Conservation (phyloP, 306 rosid species). For the Mimosa bimucronata region DNA sequence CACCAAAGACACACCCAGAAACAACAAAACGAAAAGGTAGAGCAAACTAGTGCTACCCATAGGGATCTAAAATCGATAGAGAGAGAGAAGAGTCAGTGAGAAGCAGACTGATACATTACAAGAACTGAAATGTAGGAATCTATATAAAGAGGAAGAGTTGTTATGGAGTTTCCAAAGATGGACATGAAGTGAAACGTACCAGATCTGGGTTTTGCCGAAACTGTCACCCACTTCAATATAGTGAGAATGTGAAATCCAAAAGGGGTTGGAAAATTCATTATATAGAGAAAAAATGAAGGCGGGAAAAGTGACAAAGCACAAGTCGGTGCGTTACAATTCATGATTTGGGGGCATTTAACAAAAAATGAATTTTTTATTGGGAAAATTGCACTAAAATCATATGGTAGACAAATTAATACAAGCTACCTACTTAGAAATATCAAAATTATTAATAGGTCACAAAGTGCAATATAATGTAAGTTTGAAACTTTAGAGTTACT, state of each 20-base stretch:
- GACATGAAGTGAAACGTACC: constrained; percentile 24
- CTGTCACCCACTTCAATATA: constrained; percentile 32
- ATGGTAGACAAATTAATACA: too few species aligned
- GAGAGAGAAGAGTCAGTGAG: constrained; percentile 11
- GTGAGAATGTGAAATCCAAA: constrained; percentile 19
- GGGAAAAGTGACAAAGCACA: neutral
- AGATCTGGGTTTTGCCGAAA: constrained; percentile 14
- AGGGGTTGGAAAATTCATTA: constrained; percentile 23
- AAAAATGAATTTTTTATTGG: constrained; percentile 1
- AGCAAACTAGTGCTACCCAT: constrained; percentile 59
- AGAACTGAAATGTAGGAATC: constrained; percentile 9
- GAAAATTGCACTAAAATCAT: too few species aligned
- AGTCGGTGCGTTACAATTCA: constrained; percentile 18
- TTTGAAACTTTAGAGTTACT: too few species aligned
- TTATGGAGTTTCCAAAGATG: neutral
- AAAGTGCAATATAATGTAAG: too few species aligned
- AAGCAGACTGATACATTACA: neutral
- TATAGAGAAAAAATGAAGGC: neutral
- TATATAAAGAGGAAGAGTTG: constrained; percentile 31
- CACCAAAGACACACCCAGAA: constrained; percentile 50
- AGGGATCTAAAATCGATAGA: constrained; percentile 49
- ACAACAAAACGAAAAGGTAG: constrained; percentile 43
- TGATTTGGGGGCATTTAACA: neutral
- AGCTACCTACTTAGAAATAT: too few species aligned
- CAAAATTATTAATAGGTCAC: too few species aligned